Evolutionary conservation across 2,329 filamentous ascomycete species (phyloP).

Genomic region (Neopestalotiopsis clavispora): DNA sequence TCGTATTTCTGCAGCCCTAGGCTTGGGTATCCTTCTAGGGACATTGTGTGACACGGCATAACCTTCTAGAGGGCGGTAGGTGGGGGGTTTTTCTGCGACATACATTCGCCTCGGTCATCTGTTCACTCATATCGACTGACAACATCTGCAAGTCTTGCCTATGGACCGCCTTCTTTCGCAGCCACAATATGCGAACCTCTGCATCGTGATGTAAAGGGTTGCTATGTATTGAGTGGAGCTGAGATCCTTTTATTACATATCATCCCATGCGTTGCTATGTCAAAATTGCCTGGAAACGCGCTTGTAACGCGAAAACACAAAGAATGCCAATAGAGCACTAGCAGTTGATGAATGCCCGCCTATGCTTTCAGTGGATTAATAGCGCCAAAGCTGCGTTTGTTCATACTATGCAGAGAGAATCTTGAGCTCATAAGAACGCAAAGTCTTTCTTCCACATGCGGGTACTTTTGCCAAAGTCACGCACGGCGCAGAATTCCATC

Average conservation of each 20-base stretch:
- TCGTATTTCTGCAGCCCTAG: constrained; percentile 15
- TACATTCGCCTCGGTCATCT: constrained; percentile 7
- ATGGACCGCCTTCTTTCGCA: not conserved
- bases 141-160: constrained; percentile 3
- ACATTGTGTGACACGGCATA: constrained; percentile 7
- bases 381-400: not conserved
- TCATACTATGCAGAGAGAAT: not conserved
- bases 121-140: not conserved
- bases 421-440: not conserved
- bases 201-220: not conserved
- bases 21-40: constrained; percentile 2
- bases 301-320: not conserved
- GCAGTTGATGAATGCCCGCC: not conserved
- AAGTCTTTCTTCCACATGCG: not conserved
- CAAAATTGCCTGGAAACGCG: not conserved
- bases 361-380: not conserved
- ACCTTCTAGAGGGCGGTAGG: constrained; percentile 1
- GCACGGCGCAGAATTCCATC: not conserved
- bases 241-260: not conserved
- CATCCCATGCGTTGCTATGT: not conserved
- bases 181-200: constrained; percentile 7
- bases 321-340: not conserved
- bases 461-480: not conserved
- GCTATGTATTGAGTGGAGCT: not conserved
- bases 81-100: not conserved